phyloP scores from a whole-genome alignment of 805 yeast genomes.

The Wickerhamiella allomyrinae region DNA sequence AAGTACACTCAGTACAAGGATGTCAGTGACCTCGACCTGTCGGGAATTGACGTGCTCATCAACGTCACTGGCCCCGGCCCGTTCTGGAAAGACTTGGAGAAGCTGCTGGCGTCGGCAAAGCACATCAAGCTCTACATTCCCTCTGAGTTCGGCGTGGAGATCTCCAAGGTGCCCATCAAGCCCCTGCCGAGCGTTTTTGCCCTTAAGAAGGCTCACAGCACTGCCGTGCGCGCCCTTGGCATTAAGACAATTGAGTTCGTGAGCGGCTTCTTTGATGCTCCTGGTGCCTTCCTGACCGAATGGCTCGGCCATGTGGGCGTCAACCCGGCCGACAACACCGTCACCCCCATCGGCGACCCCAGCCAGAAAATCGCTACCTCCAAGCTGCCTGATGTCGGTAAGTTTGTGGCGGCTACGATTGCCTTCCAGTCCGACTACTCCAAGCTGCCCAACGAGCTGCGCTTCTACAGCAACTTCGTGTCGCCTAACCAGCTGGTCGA shows the following conservation, averaged over 20 bases:
- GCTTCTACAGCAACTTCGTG: conserved; percentile 31
- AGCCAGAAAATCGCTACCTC: conserved; percentile 27
- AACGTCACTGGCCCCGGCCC: conserved; percentile 28
- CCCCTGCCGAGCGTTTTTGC: neutral
- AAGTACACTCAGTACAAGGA: neutral
- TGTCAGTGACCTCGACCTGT: neutral
- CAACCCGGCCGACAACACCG: conserved; percentile 22
- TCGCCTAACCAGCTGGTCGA: conserved; percentile 28
- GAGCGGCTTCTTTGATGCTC: conserved; percentile 6
- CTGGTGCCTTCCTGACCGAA: conserved; percentile 15
- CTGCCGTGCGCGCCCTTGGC: conserved; percentile 5
- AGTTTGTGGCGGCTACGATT: conserved; percentile 30
- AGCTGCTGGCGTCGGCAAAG: conserved; percentile 26
- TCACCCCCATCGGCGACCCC: conserved; percentile 31
- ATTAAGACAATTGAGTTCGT: conserved; percentile 5
- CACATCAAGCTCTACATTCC: conserved; percentile 39
- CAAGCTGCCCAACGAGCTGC: conserved; percentile 31
- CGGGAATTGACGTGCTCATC: conserved; percentile 26
- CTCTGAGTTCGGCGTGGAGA: conserved; percentile 41
- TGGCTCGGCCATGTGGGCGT: conserved; percentile 27
- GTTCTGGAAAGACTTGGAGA: conserved; percentile 22
- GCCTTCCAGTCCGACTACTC: conserved; percentile 23
- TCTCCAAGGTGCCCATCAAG: conserved; percentile 1
- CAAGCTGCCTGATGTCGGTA: conserved; percentile 31
- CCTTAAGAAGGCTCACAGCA: conserved; percentile 1